Conservation (phyloP, 208 protist genomes). For the Crithidia bombi region DNA sequence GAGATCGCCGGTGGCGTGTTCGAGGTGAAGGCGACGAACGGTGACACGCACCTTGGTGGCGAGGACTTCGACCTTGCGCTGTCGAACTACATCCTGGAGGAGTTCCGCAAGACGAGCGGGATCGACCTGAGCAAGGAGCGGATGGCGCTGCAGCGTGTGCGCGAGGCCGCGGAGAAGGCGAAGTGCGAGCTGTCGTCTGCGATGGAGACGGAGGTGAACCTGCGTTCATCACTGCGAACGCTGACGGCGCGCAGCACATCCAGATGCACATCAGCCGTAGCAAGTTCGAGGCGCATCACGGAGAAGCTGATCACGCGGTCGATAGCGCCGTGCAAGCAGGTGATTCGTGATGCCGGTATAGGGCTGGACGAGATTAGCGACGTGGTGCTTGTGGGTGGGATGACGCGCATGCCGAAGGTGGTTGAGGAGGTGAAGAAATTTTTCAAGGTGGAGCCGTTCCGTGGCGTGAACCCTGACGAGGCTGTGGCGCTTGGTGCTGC, state of each 20-base stretch:
- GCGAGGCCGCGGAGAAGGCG: slow-evolving; percentile 97
- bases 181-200: slow-evolving; percentile 97
- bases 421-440: slow-evolving; percentile 87
- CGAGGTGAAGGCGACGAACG: slow-evolving; percentile 97
- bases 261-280: slow-evolving; percentile 84
- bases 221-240: slow-evolving; percentile 96
- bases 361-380: slow-evolving; percentile 93
- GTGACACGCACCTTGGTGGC: slow-evolving; percentile 99
- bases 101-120: slow-evolving; percentile 94
- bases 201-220: slow-evolving; percentile 92
- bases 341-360: slow-evolving; percentile 90
- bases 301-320: slow-evolving; percentile 77
- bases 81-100: slow-evolving; percentile 84
- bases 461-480: slow-evolving; percentile 99
- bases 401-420: slow-evolving; percentile 98
- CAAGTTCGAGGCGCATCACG: slow-evolving; percentile 93
- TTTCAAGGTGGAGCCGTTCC: slow-evolving; percentile 95
- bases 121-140: slow-evolving; percentile 95
- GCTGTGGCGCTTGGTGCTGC: slow-evolving; percentile 99
- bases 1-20: slow-evolving; percentile 96
- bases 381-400: slow-evolving; percentile 97
- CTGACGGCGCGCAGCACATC: slow-evolving; percentile 87
- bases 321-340: slow-evolving; percentile 71
- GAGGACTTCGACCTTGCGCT: slow-evolving; percentile 98
- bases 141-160: slow-evolving; percentile 96